A percentile compares a stretch with the other conserved stretches of the same genome.
Evolutionary conservation across 1,284 basidiomycete genomes (phyloP).

Genomic region (Papiliotrema nemorosa): DNA sequence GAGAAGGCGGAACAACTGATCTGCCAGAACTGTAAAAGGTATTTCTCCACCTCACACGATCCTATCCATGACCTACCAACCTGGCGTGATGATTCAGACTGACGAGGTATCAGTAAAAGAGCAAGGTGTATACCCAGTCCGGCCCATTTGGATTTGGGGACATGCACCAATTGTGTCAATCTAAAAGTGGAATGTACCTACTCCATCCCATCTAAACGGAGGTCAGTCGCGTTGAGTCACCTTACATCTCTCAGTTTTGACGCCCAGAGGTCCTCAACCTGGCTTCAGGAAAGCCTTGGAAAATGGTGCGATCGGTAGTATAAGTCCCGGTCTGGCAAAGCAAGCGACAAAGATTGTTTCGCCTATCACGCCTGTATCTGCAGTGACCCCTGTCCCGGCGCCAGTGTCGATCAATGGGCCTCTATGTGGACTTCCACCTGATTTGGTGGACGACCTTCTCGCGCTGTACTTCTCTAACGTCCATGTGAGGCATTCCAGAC

Average conservation of each 20-base stretch:
- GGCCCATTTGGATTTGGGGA: not conserved
- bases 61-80: no score
- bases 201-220: not conserved
- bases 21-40: slow-evolving; percentile 1
- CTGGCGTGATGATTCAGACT: no score
- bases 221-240: not conserved
- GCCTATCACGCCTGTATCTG: no score
- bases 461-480: slow-evolving; percentile 33
- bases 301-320: no score
- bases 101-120: not conserved
- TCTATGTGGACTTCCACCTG: slow-evolving; percentile 15
- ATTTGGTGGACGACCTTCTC: slow-evolving; percentile 24
- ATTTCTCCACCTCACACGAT: no score
- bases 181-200: not conserved
- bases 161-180: not conserved
- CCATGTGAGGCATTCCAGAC: slow-evolving; percentile 14
- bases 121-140: not conserved
- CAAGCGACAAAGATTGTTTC: no score
- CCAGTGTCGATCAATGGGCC: no score
- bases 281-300: not conserved
- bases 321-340: no score
- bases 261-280: slow-evolving; percentile 1
- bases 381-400: no score
- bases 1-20: not conserved
- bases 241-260: not conserved